Percentiles rank a stretch among this genome's conserved stretches.
These are phyloP conservation scores for Phycomyces nitens DNA, from an alignment of 192 early-diverging fungal species.

Conservation along the genomic window DNA sequence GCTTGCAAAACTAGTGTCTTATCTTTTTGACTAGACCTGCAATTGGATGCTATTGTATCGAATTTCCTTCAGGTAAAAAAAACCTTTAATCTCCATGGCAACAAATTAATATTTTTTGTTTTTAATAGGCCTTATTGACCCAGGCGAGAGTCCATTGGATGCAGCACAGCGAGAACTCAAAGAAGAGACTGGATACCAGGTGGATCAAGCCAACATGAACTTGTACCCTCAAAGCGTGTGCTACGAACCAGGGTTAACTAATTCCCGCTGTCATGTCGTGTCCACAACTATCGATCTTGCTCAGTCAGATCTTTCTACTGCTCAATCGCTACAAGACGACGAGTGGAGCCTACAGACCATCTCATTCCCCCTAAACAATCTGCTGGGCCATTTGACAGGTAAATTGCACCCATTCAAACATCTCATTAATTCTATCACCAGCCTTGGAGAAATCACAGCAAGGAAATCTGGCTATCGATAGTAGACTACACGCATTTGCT, in stretches of 20 bases:
- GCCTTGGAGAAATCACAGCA: slow-evolving; percentile 1
- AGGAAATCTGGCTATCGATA: slow-evolving; percentile 1
- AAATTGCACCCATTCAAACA: not conserved
- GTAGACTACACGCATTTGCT: slow-evolving; percentile 8
- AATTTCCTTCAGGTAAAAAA: slow-evolving; percentile 11
- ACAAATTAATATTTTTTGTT: not conserved
- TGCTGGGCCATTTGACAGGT: not conserved
- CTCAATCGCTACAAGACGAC: not conserved
- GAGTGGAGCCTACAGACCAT: slow-evolving; percentile 12
- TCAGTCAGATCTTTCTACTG: not conserved
- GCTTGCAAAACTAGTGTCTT: not conserved
- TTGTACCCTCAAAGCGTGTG: not conserved
- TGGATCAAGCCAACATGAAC: not conserved
- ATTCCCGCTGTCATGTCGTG: slow-evolving; percentile 8
- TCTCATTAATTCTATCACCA: not conserved
- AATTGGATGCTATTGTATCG: slow-evolving; percentile 9
- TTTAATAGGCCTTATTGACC: slow-evolving; percentile 5
- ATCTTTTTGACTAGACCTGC: not conserved
- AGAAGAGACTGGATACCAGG: slow-evolving; percentile 10
- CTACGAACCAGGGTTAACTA: slow-evolving; percentile 8
- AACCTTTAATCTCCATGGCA: not conserved
- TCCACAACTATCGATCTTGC: not conserved
- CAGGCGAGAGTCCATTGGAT: not conserved
- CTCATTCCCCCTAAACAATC: not conserved
- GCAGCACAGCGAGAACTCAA: slow-evolving; percentile 8